Evolutionary conservation across 345 rosid genomes (phyloP), one percentile per base, ranked within the genome.

Genomic region (Barbarea vulgaris): DNA sequence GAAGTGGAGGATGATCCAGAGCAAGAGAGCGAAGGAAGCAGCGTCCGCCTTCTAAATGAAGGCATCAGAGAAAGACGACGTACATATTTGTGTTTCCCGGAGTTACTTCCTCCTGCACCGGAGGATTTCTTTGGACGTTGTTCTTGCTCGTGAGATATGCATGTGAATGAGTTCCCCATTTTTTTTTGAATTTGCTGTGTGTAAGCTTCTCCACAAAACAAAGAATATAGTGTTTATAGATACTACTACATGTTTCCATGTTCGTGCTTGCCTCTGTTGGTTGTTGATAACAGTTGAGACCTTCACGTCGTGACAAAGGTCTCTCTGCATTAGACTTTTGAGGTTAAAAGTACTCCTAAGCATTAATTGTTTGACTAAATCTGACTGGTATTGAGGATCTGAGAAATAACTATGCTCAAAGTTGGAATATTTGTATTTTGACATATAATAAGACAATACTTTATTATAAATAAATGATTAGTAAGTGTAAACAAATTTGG

Each of bases 111-210:
- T 42, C 55, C 64, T 56, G 54, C 64, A 3, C 53, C n/a, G 0
- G 69, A 10, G 19, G 61, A 52, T 72, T 72, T 72, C 51, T 72
- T 62, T 7, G 74, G 74, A 57, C 74, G 74, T 52, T 61, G 61
- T 34, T 72, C 76, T 3, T 72, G 37, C 52, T 72, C 76, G 48
- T 60, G 76, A 52, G 76, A 72, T 21, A 72, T 72, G 42, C 76
- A 72, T 47, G 68, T 63, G 18, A 72, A 62, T 15, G 76, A 72
- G 60, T 62, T 72, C 42, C 69, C 76, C 76, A 72, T 70, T 57
- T 34, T 42, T 5, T 4, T 17, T 12, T 22, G 39, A 21, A 13
- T 33, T 30, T 28, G 19, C 31, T 50, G 1, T 39, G 39, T 39
- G 33, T 54, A 5, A 67, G 61, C 5, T 67, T 53, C 55, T 60